phyloP scores from a whole-genome alignment of 1,284 basidiomycete species.

The Boletus smithii region DNA sequence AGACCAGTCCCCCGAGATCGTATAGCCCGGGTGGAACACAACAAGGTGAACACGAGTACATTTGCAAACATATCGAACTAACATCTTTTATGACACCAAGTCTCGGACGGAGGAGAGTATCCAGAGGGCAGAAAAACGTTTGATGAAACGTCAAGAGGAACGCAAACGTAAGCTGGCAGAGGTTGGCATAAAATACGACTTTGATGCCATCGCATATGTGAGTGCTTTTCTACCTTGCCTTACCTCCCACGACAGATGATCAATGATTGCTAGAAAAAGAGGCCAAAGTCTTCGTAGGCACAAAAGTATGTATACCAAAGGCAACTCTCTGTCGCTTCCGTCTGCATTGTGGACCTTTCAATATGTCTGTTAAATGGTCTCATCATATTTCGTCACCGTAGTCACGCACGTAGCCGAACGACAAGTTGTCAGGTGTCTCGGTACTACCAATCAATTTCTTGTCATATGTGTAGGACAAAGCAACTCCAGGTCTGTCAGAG shows the following conservation, averaged over 20 bases:
- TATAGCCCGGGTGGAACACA: slow-evolving; percentile 69
- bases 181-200: slow-evolving; percentile 88
- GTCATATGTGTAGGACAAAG: not conserved
- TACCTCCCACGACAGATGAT: not conserved
- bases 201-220: slow-evolving; percentile 72
- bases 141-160: slow-evolving; percentile 76
- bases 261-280: slow-evolving; percentile 31
- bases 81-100: slow-evolving; percentile 38
- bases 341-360: not conserved
- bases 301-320: not conserved
- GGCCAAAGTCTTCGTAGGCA: slow-evolving; percentile 16
- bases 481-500: not conserved
- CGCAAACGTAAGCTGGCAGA: slow-evolving; percentile 79
- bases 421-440: not conserved
- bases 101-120: slow-evolving; percentile 74
- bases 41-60: slow-evolving; percentile 59
- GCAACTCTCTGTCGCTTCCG: not conserved
- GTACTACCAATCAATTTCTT: not conserved
- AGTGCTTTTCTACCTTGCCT: slow-evolving; percentile 25
- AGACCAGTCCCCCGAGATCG: slow-evolving; percentile 72
- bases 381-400: too few relatives aligned
- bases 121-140: slow-evolving; percentile 60
- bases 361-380: too few relatives aligned
- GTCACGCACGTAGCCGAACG: not conserved
- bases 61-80: not conserved